Base-by-base conservation (phyloP, 2,329 filamentous ascomycete species). In the Phialophora macrospora region DNA sequence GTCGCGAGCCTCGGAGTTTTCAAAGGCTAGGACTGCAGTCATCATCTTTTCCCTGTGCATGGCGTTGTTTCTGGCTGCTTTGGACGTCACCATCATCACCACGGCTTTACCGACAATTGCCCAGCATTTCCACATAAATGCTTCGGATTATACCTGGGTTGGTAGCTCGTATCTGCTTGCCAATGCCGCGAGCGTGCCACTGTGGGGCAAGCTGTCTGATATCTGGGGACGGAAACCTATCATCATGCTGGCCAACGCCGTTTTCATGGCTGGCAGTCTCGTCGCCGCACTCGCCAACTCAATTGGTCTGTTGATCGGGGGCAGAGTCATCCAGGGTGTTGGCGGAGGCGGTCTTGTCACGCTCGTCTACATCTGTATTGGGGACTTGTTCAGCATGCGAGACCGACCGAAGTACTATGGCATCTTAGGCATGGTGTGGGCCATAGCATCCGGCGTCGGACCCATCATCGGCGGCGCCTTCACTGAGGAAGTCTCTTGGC, bases 141-240 rank as follows among this genome's bases (percentile, higher is more conserved):
- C 79, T 68, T 76, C 78, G 66, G 77, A 79, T 46, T 81, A 81
- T 69, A 80, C 81, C 63, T 83, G 80, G 80, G 80, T 83, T 67
- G 80, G 80, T 20, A 80, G 79, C 17, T 78, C 80, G 9, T 82
- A 80, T 69, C 74, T 82, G 17, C 73, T 82, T 59, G 79, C 77
- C 60, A 80, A 81, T 69, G 77, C 81, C 24, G 75, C 80, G 14
- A 78, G 83, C 22, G 83, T 84, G 2, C 85, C 85, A 1, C 79
- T 85, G 34, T 88, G 86, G 85, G 85, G 86, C 24, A 88, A 88
- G 72, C 77, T 88, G 24, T 86, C 84, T 52, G 88, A 90, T 69
- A 89, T 90, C 64, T 90, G 85, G 77, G 88, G 88, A 2, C 80
- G 88, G 48, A 90, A 90, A 71, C 83, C 83, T 12, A 82, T 88